These are phyloP conservation scores for Macrolepiota fuliginosa DNA, from an alignment of 768 basidiomycete species.

Conservation along the genomic window DNA sequence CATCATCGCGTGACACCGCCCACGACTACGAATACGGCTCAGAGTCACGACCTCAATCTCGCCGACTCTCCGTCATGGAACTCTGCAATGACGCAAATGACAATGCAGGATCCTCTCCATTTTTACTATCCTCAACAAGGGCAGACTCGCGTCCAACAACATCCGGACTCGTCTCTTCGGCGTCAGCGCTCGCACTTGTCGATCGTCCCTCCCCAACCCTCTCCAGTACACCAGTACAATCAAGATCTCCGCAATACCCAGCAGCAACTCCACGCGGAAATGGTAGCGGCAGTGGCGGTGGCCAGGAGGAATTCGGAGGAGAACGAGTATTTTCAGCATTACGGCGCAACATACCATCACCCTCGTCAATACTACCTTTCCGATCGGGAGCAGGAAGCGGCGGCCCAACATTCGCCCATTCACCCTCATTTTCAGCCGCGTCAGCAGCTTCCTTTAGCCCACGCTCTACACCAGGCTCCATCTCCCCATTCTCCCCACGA, in stretches of 20 bases:
- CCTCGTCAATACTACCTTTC: slow-evolving; percentile 32
- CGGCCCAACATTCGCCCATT: slow-evolving; percentile 20
- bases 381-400: slow-evolving; percentile 18
- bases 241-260: slow-evolving; percentile 19
- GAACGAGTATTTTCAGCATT: slow-evolving; percentile 20
- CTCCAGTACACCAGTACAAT: slow-evolving; percentile 24
- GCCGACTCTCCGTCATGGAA: slow-evolving; percentile 82
- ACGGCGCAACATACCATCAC: slow-evolving; percentile 20
- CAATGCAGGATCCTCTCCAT: slow-evolving; percentile 20
- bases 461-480: slow-evolving; percentile 20
- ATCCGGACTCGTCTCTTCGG: slow-evolving; percentile 44
- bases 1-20: slow-evolving; percentile 12
- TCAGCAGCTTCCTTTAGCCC: slow-evolving; percentile 23
- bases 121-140: slow-evolving; percentile 21
- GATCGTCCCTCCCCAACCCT: slow-evolving; percentile 25
- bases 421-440: slow-evolving; percentile 28
- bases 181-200: slow-evolving; percentile 37
- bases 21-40: slow-evolving; percentile 59
- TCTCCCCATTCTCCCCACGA: slow-evolving; percentile 16
- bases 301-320: slow-evolving; percentile 23
- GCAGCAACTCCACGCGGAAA: slow-evolving; percentile 26
- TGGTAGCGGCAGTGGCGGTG: slow-evolving; percentile 19
- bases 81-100: slow-evolving; percentile 70
- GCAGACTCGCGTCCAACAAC: slow-evolving; percentile 34
- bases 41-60: slow-evolving; percentile 76